Percentiles rank a stretch among this genome's conserved stretches.
These are phyloP conservation scores for Holtermannia corniformis DNA, from an alignment of 768 basidiomycete species.

Conservation along the genomic window DNA sequence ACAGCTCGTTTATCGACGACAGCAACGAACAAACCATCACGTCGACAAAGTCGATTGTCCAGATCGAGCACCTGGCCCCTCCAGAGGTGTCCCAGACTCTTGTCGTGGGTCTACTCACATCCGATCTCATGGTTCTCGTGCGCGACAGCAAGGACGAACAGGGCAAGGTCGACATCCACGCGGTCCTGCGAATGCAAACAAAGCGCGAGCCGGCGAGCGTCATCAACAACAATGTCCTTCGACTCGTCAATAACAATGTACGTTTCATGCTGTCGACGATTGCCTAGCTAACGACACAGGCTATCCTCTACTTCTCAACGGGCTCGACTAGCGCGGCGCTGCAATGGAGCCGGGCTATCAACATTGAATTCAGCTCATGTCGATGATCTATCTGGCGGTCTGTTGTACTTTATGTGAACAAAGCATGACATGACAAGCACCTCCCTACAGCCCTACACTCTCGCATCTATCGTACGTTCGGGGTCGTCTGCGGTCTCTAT, in stretches of 20 bases:
- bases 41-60: constrained; percentile 65
- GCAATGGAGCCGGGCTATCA: constrained; percentile 10
- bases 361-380: constrained; percentile 11
- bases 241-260: constrained; percentile 41
- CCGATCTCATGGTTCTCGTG: constrained; percentile 85
- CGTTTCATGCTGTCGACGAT: constrained; percentile 4
- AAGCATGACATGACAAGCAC: too few relatives aligned
- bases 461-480: too few relatives aligned
- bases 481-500: too few relatives aligned
- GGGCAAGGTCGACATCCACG: constrained; percentile 82
- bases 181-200: constrained; percentile 91
- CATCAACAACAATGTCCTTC: constrained; percentile 60
- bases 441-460: too few relatives aligned
- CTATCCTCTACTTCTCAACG: constrained; percentile 11
- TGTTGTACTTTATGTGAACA: not conserved
- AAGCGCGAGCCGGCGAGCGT: constrained; percentile 81
- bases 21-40: constrained; percentile 29
- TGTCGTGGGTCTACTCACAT: constrained; percentile 68
- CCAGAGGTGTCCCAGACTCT: constrained; percentile 71
- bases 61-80: constrained; percentile 82
- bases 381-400: not conserved
- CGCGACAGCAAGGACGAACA: constrained; percentile 67
- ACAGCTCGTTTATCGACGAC: constrained; percentile 7
- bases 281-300: not conserved
- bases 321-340: constrained; percentile 6